A percentile compares a stretch with the other conserved stretches of the same genome.
Conservation (phyloP, 2,329 filamentous ascomycete species). For the Peltaster fructicola region DNA sequence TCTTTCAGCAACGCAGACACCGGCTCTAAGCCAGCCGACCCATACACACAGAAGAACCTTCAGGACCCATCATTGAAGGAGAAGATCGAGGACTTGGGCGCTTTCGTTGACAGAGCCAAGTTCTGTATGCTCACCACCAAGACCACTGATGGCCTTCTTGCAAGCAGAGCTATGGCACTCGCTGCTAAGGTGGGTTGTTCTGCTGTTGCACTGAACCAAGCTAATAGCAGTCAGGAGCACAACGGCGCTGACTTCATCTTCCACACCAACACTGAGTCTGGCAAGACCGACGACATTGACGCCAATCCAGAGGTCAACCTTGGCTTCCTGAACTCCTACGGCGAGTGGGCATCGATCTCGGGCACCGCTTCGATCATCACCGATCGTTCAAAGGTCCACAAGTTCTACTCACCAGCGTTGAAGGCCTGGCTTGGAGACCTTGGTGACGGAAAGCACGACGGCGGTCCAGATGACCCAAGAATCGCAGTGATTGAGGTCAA, state of each 20-base stretch:
- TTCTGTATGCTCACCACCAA: conserved; percentile 82
- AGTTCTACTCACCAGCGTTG: conserved; percentile 55
- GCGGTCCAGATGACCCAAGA: conserved; percentile 61
- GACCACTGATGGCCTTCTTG: conserved; percentile 46
- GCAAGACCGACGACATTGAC: conserved; percentile 68
- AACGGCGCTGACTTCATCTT: conserved; percentile 71
- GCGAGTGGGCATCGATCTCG: conserved; percentile 78
- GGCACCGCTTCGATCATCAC: conserved; percentile 53
- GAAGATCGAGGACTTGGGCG: conserved; percentile 57
- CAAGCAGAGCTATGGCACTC: conserved; percentile 73
- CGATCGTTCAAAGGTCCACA: conserved; percentile 48
- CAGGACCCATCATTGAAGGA: conserved; percentile 53
- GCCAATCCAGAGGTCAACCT: conserved; percentile 62
- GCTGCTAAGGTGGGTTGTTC: conserved; percentile 47
- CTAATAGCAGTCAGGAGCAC: conserved; percentile 39
- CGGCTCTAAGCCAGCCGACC: conserved; percentile 50
- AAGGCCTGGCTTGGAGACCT: conserved; percentile 81
- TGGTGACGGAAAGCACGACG: conserved; percentile 67
- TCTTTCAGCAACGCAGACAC: conserved; percentile 42
- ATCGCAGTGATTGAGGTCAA: conserved; percentile 67
- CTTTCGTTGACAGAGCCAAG: conserved; percentile 56
- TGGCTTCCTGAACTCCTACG: conserved; percentile 50
- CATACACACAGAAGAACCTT: conserved; percentile 62
- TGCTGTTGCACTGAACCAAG: not conserved
- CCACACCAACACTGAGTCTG: conserved; percentile 78